Evolutionary conservation across 495 filamentous ascomycete genomes (phyloP).

Genomic region (Cryomyces minteri): DNA sequence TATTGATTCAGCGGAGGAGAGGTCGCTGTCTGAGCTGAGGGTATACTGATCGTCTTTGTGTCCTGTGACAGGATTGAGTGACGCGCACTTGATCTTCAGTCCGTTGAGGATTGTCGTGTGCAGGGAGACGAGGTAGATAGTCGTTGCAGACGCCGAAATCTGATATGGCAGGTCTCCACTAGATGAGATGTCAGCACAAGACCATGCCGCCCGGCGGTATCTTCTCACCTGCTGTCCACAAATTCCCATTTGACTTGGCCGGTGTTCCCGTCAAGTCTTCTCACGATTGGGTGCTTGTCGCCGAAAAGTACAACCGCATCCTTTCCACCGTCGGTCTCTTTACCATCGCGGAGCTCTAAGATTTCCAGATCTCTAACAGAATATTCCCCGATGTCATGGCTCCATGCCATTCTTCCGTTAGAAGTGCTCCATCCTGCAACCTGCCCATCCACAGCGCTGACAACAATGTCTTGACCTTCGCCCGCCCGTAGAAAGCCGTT

Average conservation of each 20-base stretch:
- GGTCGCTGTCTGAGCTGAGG: slow-evolving; percentile 54
- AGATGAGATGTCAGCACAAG: not conserved
- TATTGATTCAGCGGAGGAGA: slow-evolving; percentile 45
- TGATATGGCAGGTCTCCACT: slow-evolving; percentile 58
- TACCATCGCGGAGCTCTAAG: slow-evolving; percentile 46
- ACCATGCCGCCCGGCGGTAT: not conserved
- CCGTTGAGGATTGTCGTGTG: slow-evolving; percentile 46
- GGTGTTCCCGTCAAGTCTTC: slow-evolving; percentile 49
- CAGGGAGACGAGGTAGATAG: slow-evolving; percentile 60
- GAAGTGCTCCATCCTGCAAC: slow-evolving; percentile 72
- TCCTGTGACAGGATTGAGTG: slow-evolving; percentile 53
- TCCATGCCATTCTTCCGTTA: slow-evolving; percentile 65
- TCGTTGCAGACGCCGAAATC: slow-evolving; percentile 53
- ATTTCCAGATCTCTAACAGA: slow-evolving; percentile 64
- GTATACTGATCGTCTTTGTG: slow-evolving; percentile 42
- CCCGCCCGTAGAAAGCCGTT: slow-evolving; percentile 46
- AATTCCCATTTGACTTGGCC: slow-evolving; percentile 69
- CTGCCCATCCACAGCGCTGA: slow-evolving; percentile 45
- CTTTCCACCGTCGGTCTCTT: slow-evolving; percentile 27
- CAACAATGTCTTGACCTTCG: slow-evolving; percentile 54
- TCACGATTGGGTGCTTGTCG: slow-evolving; percentile 34
- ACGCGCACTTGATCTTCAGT: slow-evolving; percentile 54
- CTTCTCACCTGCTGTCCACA: slow-evolving; percentile 35
- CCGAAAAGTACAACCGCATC: slow-evolving; percentile 55
- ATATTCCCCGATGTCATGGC: slow-evolving; percentile 27